phyloP scores from a whole-genome alignment of 2,329 filamentous ascomycete genomes.

The Exophiala alcalophila region DNA sequence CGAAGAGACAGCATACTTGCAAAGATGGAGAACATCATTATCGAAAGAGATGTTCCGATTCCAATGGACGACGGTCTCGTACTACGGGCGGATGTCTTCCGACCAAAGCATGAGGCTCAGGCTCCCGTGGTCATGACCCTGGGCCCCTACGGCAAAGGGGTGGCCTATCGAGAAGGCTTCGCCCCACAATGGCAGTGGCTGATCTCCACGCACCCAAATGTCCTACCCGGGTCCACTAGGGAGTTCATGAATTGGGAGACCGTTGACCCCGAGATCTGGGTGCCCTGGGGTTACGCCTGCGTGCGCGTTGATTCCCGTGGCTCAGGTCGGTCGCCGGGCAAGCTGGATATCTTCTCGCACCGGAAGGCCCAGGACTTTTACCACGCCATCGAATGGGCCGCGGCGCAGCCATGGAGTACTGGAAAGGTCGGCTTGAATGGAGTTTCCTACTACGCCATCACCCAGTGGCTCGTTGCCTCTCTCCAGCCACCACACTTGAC shows the following conservation, averaged over 20 bases:
- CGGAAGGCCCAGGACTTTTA: constrained; percentile 48
- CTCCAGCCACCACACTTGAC: constrained; percentile 43
- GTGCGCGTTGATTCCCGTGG: constrained; percentile 34
- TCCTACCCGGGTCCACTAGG: constrained; percentile 17
- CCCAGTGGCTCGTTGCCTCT: constrained; percentile 45
- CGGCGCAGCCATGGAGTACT: constrained; percentile 45
- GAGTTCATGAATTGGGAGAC: constrained; percentile 45
- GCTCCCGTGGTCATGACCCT: constrained; percentile 65
- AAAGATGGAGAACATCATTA: no score
- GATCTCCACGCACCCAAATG: constrained; percentile 15
- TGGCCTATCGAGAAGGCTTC: constrained; percentile 8
- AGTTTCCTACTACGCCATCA: constrained; percentile 44
- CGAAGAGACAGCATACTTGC: no score
- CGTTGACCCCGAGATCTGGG: constrained; percentile 34
- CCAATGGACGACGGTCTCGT: constrained; percentile 23
- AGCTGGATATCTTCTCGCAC: constrained; percentile 40
- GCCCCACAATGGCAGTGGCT: constrained; percentile 18
- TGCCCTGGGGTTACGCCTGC: constrained; percentile 32
- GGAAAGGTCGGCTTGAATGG: constrained; percentile 45
- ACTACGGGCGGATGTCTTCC: constrained; percentile 26
- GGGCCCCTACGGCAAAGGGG: constrained; percentile 67
- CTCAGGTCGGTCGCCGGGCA: constrained; percentile 30
- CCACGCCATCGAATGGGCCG: constrained; percentile 45
- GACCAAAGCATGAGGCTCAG: constrained; percentile 5
- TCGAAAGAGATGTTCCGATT: constrained; percentile 26